These are phyloP conservation scores for Globisporangium perplexum DNA, from an alignment of 352 stramenopile genomes.

Conservation along the genomic window DNA sequence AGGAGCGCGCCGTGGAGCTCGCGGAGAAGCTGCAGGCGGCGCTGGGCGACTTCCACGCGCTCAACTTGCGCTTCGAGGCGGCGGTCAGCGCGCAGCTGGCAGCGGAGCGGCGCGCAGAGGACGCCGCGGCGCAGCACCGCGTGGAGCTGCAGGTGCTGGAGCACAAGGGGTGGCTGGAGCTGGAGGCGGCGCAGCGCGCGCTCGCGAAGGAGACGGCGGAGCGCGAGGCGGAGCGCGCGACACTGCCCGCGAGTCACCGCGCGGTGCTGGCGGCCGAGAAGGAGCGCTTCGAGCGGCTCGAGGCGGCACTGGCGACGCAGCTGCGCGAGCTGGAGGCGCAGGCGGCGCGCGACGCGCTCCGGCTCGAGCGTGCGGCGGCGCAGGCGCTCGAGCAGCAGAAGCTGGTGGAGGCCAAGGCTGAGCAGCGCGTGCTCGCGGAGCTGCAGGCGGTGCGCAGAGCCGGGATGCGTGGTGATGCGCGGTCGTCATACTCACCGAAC, in stretches of 20 bases:
- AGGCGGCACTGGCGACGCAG: conserved; percentile 41
- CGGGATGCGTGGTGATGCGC: too few species aligned
- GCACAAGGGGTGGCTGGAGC: conserved; percentile 53
- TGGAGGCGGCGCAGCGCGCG: conserved; percentile 24
- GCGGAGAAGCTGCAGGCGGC: conserved; percentile 58
- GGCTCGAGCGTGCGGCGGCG: conserved; percentile 32
- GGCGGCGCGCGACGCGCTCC: conserved; percentile 30
- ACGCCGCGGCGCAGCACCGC: conserved; percentile 32
- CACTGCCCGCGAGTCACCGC: conserved; percentile 54
- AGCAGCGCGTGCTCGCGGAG: conserved; percentile 56
- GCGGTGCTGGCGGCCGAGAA: conserved; percentile 49
- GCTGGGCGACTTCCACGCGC: conserved; percentile 60
- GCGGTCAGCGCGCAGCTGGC: conserved; percentile 37
- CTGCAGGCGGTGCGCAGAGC: conserved; percentile 29
- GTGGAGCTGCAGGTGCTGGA: conserved; percentile 52
- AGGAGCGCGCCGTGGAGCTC: conserved; percentile 41
- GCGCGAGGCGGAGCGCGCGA: conserved; percentile 40
- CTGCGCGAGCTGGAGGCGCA: conserved; percentile 49
- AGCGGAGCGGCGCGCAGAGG: conserved; percentile 47
- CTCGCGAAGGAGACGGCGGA: conserved; percentile 34
- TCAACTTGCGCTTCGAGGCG: conserved; percentile 56
- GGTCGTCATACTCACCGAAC: too few species aligned
- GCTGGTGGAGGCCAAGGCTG: conserved; percentile 49
- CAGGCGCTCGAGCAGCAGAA: conserved; percentile 25
- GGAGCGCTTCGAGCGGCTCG: conserved; percentile 60